These are phyloP conservation scores for Azolla pinnata DNA, from an alignment of 75 land plant species.

Conservation along the genomic window DNA sequence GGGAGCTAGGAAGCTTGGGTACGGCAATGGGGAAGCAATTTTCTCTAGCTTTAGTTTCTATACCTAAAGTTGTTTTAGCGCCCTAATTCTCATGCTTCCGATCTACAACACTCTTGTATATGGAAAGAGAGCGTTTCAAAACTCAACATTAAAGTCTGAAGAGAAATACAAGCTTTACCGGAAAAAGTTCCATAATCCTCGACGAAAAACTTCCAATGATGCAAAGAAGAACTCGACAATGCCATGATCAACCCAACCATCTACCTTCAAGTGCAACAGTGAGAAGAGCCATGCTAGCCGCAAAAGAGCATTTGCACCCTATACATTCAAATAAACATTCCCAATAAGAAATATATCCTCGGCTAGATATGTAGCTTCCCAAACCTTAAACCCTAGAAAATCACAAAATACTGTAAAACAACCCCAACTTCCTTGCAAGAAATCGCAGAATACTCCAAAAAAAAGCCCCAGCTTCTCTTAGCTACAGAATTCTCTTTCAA, in stretches of 20 bases:
- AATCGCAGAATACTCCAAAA: too few relatives aligned
- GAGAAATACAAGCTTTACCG: constrained; percentile 20
- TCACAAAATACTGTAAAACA: too few relatives aligned
- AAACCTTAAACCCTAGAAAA: too few relatives aligned
- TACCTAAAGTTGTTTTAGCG: neutral
- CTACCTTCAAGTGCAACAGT: constrained; percentile 12
- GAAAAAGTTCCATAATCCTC: constrained; percentile 48
- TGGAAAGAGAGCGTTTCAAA: neutral
- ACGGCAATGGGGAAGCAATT: too few relatives aligned
- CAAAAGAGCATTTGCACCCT: constrained; percentile 21
- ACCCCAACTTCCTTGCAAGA: too few relatives aligned
- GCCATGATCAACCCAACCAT: constrained; percentile 12
- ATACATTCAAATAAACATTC: neutral
- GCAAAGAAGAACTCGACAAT: constrained; percentile 9
- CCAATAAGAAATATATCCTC: neutral
- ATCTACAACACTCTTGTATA: neutral
- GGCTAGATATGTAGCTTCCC: too few relatives aligned
- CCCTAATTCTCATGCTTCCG: neutral
- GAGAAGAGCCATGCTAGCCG: constrained; percentile 29
- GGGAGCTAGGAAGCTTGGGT: too few relatives aligned
- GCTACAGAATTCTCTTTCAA: too few relatives aligned
- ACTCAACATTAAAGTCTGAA: neutral
- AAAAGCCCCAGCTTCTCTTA: too few relatives aligned
- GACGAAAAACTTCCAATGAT: constrained; percentile 32
- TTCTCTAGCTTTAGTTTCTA: neutral